A percentile compares a stretch with the other conserved stretches of the same genome.
Evolutionary conservation across 345 rosid species (phyloP).

Genomic region (Eucalyptus erythrocorys): DNA sequence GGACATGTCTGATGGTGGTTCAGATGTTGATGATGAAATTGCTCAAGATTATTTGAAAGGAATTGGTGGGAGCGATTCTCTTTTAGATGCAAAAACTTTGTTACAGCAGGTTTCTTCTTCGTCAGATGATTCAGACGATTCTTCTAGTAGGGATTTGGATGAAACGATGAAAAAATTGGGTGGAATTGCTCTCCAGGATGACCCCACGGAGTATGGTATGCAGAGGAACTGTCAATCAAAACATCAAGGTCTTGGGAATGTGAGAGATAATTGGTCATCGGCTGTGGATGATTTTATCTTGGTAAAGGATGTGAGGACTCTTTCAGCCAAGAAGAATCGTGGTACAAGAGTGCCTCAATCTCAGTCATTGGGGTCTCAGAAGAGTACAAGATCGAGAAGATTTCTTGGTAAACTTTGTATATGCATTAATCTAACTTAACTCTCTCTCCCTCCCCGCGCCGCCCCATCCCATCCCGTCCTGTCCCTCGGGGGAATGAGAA

Average conservation of each 20-base stretch:
- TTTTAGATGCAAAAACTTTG: conserved; percentile 57
- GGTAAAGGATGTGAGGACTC: conserved; percentile 64
- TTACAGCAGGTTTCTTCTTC: conserved; percentile 25
- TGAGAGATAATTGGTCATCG: conserved; percentile 23
- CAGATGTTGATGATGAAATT: conserved; percentile 67
- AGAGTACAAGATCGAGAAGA: conserved; percentile 44
- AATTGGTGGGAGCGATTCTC: conserved; percentile 55
- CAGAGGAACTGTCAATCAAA: conserved; percentile 20
- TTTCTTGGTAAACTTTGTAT: conserved; percentile 41
- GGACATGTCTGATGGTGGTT: conserved; percentile 29
- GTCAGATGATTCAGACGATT: conserved; percentile 28
- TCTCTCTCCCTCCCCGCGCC: not conserved
- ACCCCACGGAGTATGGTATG: conserved; percentile 66
- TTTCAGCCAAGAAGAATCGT: conserved; percentile 50
- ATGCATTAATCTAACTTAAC: not conserved
- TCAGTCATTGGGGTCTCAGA: conserved; percentile 48
- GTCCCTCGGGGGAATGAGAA: not conserved
- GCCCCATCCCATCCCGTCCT: accelerated
- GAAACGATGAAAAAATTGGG: conserved; percentile 45
- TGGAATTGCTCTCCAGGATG: conserved; percentile 59
- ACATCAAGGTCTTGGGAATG: conserved; percentile 9
- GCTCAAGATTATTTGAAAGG: conserved; percentile 88
- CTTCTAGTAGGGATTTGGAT: conserved; percentile 37
- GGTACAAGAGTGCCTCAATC: conserved; percentile 44
- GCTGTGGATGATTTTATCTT: conserved; percentile 29